Base-by-base conservation (phyloP, 1,284 basidiomycete species). In the Trichosporon coremiiforme region DNA sequence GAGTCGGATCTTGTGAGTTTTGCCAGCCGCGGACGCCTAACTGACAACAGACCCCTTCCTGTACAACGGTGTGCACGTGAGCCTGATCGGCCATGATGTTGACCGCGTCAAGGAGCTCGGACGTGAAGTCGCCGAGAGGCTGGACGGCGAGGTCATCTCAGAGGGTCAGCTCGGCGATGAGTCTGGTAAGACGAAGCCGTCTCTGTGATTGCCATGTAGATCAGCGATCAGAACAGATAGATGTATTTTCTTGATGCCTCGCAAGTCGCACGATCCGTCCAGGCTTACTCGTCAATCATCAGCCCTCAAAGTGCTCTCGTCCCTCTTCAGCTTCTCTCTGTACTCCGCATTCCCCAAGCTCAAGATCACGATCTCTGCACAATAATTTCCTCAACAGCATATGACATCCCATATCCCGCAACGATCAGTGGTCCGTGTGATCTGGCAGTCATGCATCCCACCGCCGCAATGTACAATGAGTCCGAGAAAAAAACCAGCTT, bases 51-150 rank as follows among this genome's bases (percentile, higher is more conserved):
- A 93, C 79, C 91, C 91, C 6, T 86, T 88, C 64, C 82, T 91
- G 17, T 80, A 82, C 74, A 69, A 75, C 45, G 82, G 82, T 83
- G 85, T 85, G 4, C 82, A 84, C 65, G 91, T 95, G 35, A 90
- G 90, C 50, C 85, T 96, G 69, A 95, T 96, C 73, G 93, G 94
- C 0, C 87, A 88, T 63, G 86, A 93, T 76, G 84, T 87, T 64
- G 84, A 80, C 62, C 83, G 86, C 8, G 77, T 89, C 64, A 80
- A 80, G 70, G 84, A 84, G 76, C 78, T 94, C 17, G 91, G 90
- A 0, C 84, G 87, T 73, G 92, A 93, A 82, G 85, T 87, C 4
- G 82, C 84, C 22, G 77, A 82, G 64, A 84, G 85, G 74, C 75
- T 87, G 5, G 76, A 87, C 22, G 86, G 86, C 5, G 83, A 84